phyloP scores from a whole-genome alignment of 2,329 filamentous ascomycete species.

The Nakataea oryzae region DNA sequence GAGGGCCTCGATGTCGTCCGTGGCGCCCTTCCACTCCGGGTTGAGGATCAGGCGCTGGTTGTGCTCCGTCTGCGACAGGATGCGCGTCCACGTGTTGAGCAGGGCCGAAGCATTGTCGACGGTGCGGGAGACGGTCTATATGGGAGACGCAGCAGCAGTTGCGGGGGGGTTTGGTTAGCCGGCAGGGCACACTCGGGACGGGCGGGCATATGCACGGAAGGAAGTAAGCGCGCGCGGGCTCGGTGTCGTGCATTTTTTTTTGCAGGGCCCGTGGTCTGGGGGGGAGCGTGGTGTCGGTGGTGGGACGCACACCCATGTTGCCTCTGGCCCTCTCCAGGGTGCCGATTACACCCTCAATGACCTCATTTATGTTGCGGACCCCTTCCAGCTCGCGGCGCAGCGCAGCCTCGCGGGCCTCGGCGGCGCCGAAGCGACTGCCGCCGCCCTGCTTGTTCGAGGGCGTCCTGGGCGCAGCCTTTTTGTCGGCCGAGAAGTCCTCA shows the following conservation, averaged over 20 bases:
- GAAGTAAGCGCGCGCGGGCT: background rate
- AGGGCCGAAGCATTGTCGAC: constrained; percentile 81
- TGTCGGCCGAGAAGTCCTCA: constrained; percentile 36
- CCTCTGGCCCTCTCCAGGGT: constrained; percentile 62
- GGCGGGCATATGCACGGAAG: background rate
- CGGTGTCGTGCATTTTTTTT: background rate
- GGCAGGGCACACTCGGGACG: background rate
- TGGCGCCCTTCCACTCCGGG: constrained; percentile 80
- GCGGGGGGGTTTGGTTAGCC: background rate
- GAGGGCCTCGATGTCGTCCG: constrained; percentile 73
- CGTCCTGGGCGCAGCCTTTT: constrained; percentile 20
- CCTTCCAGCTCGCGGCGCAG: constrained; percentile 72
- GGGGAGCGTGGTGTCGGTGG: background rate
- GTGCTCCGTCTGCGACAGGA: constrained; percentile 94
- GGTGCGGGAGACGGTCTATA: constrained; percentile 70
- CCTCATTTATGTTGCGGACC: constrained; percentile 76
- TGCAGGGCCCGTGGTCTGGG: background rate
- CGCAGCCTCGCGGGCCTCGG: constrained; percentile 61
- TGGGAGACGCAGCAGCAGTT: background rate
- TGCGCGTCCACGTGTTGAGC: constrained; percentile 90
- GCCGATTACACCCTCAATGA: constrained; percentile 68
- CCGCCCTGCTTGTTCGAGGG: constrained; percentile 22
- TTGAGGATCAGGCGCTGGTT: constrained; percentile 88
- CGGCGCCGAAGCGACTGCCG: constrained; percentile 39
- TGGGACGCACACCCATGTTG: constrained; percentile 60